phyloP scores from a whole-genome alignment of 2,329 filamentous ascomycete species.

The Delphinella strobiligena region DNA sequence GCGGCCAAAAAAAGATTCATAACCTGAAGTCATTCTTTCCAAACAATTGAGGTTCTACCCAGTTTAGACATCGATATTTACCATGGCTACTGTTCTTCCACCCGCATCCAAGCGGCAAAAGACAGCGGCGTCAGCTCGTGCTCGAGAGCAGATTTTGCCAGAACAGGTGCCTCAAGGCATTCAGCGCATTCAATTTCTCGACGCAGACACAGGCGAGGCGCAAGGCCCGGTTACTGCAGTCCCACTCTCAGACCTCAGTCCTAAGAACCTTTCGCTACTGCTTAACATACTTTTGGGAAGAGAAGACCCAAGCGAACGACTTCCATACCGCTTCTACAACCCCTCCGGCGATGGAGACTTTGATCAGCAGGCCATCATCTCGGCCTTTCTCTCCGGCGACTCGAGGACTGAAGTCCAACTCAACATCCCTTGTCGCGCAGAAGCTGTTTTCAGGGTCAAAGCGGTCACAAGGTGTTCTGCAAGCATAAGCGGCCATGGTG shows the following conservation, averaged over 20 bases:
- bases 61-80: too few species aligned
- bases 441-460: slow-evolving; percentile 88
- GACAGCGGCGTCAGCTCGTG: slow-evolving; percentile 58
- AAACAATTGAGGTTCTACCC: too few species aligned
- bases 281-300: slow-evolving; percentile 69
- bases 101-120: slow-evolving; percentile 81
- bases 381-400: slow-evolving; percentile 34
- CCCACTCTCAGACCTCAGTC: slow-evolving; percentile 70
- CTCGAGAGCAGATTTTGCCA: slow-evolving; percentile 58
- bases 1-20: not conserved
- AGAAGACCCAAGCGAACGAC: slow-evolving; percentile 46
- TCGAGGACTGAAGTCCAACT: slow-evolving; percentile 47
- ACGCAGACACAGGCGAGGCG: slow-evolving; percentile 58
- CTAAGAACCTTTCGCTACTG: slow-evolving; percentile 79
- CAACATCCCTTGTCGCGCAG: slow-evolving; percentile 57
- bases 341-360: slow-evolving; percentile 33
- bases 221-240: slow-evolving; percentile 63
- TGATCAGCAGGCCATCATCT: slow-evolving; percentile 23
- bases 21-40: too few species aligned
- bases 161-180: slow-evolving; percentile 56
- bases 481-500: slow-evolving; percentile 79
- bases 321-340: slow-evolving; percentile 54
- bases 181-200: slow-evolving; percentile 63
- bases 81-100: slow-evolving; percentile 71
- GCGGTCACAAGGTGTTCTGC: slow-evolving; percentile 83